Conservation (phyloP, 495 filamentous ascomycete genomes). For the Cudoniella acicularis region DNA sequence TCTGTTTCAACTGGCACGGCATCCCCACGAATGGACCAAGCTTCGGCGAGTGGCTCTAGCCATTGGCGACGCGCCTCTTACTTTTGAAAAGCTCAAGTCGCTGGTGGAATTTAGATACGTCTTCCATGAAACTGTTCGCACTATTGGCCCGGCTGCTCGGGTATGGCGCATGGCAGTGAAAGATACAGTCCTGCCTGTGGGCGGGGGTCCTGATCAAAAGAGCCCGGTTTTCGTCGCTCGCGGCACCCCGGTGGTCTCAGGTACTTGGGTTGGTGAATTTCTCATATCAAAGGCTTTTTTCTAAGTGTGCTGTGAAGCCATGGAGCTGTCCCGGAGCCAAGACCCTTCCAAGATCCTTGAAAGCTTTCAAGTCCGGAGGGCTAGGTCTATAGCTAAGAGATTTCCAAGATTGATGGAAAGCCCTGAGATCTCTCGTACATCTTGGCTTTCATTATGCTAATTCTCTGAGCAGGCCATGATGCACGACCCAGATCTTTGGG, state of each 20-base stretch:
- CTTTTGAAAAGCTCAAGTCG: slow-evolving; percentile 27
- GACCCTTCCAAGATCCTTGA: no score
- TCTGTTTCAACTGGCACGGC: slow-evolving; percentile 19
- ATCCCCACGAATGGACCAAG: slow-evolving; percentile 5
- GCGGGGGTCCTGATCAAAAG: slow-evolving; percentile 45
- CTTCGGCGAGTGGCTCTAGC: not conserved
- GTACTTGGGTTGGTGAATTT: no score
- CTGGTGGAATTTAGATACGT: slow-evolving; percentile 46
- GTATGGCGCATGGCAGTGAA: slow-evolving; percentile 31
- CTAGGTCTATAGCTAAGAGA: no score
- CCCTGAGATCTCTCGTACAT: no score
- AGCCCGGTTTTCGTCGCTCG: slow-evolving; percentile 40
- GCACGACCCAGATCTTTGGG: slow-evolving; percentile 32
- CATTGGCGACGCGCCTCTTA: slow-evolving; percentile 13
- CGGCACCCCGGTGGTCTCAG: no score
- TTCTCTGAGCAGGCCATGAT: slow-evolving; percentile 37
- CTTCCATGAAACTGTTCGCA: slow-evolving; percentile 45
- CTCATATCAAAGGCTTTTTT: no score
- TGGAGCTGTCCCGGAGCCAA: no score
- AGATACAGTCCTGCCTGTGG: slow-evolving; percentile 46
- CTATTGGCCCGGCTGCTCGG: slow-evolving; percentile 52
- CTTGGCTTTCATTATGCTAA: no score
- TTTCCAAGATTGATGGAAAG: no score
- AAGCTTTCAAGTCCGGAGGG: no score
- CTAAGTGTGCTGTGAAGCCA: no score